Base-by-base conservation (phyloP, 2,329 filamentous ascomycete species). In the Aspergillus pseudotamarii region DNA sequence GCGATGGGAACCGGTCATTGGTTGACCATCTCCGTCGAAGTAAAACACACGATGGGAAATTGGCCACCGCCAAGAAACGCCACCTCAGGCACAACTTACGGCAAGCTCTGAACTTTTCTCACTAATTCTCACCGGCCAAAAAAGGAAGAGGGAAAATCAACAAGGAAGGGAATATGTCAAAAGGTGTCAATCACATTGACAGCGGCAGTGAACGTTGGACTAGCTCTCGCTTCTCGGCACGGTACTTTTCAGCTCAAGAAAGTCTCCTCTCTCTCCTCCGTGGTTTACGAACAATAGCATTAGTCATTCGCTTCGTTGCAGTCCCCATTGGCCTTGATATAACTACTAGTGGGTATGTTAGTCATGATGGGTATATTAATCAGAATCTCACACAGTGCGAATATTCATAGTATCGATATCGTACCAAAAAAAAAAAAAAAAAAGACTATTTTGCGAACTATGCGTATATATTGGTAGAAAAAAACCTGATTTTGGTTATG, bases 31-130 rank as follows among this genome's bases (percentile, higher is more conserved):
- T 19, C 50, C 16, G 32, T 23, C 21, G 5, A 55, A 38, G 32
- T 38, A 54, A 54, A 54, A 58, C 45, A 62, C 54, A 48, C n/a
- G 34, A 51, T 56, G 45, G n/a, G 36, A 46, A 3, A 26, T 58
- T 64, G 61, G 65, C 64, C 57, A 64, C 65, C 48, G 65, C 65
- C 66, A 68, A 68, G 66, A 48, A 65, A 61, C 66, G 66, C 66
- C 66, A 66, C 66, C 21, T 61, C 66, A 68, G 66, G 66, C 58
- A 51, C 48, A 61, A 61, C 63, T 61, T 58, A 54, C 56, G 56
- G 60, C 55, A 38, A 38, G 32, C 51, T 26, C n/a, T 55, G 32
- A 55, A 26, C 21, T n/a, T n/a, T 32, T 32, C 16, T 2, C 23
- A 4, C 26, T 26, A 16, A 16, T 28, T 26, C 32, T 34, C 21